Evolutionary conservation across 441 rosid genomes (phyloP).

Genomic region (Aleurites moluccanus): DNA sequence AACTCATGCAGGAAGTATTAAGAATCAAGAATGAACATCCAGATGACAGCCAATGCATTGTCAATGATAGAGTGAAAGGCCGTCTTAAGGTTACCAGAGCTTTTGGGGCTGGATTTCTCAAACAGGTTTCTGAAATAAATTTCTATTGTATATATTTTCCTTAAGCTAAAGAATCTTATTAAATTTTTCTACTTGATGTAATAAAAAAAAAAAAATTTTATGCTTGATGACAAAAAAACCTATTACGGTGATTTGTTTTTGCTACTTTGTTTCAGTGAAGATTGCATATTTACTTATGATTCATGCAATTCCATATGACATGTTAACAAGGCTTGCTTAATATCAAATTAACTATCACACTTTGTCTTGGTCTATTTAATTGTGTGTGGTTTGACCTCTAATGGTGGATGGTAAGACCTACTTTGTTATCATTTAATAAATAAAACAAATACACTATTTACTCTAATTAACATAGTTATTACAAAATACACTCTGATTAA

Average conservation of each 20-base stretch:
- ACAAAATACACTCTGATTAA: too few relatives aligned
- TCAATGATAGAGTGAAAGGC: conserved; percentile 93
- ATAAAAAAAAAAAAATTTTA: neutral
- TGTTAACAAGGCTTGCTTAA: too few relatives aligned
- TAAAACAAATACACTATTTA: neutral
- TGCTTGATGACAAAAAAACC: neutral
- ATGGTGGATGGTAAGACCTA: neutral
- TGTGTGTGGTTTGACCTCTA: neutral
- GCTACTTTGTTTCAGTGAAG: neutral
- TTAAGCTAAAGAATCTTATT: neutral
- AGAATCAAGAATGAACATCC: conserved; percentile 96
- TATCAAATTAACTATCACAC: too few relatives aligned
- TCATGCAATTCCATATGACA: neutral
- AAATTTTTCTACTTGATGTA: neutral
- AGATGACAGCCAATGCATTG: conserved; percentile 89
- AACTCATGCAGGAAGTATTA: conserved; percentile 66
- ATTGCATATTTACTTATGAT: conserved; percentile 1
- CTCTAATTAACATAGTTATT: neutral
- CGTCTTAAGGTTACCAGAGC: conserved; percentile 97
- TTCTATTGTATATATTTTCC: conserved; percentile 2
- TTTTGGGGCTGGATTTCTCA: conserved; percentile 97
- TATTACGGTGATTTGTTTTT: neutral
- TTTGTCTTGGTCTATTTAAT: neutral
- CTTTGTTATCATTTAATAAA: neutral
- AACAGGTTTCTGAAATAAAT: conserved; percentile 52